Conservation (phyloP, 2,329 filamentous ascomycete species). For the Sporothrix pallida region DNA sequence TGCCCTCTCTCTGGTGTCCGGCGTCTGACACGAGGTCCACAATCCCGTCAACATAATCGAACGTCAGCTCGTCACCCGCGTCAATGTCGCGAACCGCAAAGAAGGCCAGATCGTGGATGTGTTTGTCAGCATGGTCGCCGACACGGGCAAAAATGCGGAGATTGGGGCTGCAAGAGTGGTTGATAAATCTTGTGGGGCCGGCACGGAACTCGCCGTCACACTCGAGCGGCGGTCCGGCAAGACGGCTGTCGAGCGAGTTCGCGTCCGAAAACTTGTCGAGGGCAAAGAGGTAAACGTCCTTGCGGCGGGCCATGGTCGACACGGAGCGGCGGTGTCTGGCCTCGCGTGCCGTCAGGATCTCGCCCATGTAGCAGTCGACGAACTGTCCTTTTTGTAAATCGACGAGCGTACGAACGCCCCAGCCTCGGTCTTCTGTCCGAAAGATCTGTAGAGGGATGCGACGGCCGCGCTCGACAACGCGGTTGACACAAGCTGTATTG, state of each 20-base stretch:
- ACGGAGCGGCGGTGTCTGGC: constrained; percentile 67
- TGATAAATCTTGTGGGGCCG: constrained; percentile 80
- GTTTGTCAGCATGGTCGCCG: constrained; percentile 75
- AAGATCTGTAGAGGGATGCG: constrained; percentile 77
- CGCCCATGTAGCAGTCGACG: constrained; percentile 78
- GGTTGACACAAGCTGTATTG: constrained; percentile 65
- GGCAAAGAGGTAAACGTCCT: constrained; percentile 79
- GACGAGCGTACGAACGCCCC: constrained; percentile 72
- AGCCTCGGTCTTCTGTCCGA: constrained; percentile 72
- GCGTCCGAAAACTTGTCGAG: constrained; percentile 78
- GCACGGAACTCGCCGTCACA: constrained; percentile 78
- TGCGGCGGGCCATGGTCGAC: constrained; percentile 63
- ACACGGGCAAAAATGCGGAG: constrained; percentile 79
- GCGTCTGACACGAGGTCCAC: constrained; percentile 57
- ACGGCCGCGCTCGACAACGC: constrained; percentile 76
- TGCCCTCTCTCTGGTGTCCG: constrained; percentile 55
- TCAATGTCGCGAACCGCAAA: constrained; percentile 73
- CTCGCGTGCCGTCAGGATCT: constrained; percentile 68
- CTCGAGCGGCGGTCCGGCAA: constrained; percentile 62
- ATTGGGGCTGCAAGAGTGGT: constrained; percentile 81
- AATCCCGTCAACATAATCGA: constrained; percentile 76
- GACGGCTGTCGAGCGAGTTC: constrained; percentile 59
- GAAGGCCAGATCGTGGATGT: constrained; percentile 76
- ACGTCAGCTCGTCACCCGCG: constrained; percentile 73
- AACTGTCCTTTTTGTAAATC: constrained; percentile 75